Percentiles rank a stretch among this genome's conserved stretches.
Evolutionary conservation across 1,139 yeast species (phyloP).

Genomic region (Geotrichum cucujoidarum): DNA sequence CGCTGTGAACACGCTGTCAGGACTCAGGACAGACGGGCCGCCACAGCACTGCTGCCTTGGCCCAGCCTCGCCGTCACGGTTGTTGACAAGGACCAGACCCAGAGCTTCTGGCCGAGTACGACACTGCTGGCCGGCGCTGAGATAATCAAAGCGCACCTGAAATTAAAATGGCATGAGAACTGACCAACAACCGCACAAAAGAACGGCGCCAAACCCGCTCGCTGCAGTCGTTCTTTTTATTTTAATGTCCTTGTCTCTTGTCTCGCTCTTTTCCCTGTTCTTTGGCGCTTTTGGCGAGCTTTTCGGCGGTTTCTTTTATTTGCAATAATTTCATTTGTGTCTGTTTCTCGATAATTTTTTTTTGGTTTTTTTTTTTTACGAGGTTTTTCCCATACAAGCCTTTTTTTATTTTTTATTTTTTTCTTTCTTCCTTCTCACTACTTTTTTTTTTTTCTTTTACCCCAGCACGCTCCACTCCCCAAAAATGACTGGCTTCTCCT

Average conservation of each 20-base stretch:
- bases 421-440: not conserved
- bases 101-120: too few species aligned
- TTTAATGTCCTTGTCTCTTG: not conserved
- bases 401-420: not conserved
- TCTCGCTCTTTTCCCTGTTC: not conserved
- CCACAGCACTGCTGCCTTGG: too few species aligned
- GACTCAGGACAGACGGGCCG: too few species aligned
- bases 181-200: conserved; percentile 2
- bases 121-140: too few species aligned
- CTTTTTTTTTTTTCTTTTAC: not conserved
- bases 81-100: too few species aligned
- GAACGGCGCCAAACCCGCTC: not conserved
- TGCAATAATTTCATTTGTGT: not conserved
- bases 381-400: too few species aligned
- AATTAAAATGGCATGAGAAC: not conserved
- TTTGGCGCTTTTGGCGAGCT: not conserved
- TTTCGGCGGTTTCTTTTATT: not conserved
- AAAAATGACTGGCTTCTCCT: conserved; percentile 7
- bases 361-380: not conserved
- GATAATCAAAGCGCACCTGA: too few species aligned
- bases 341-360: not conserved
- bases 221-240: not conserved
- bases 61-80: too few species aligned
- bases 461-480: not conserved
- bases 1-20: too few species aligned